These are phyloP conservation scores for Suillus weaverae DNA, from an alignment of 768 basidiomycete species.

Conservation along the genomic window DNA sequence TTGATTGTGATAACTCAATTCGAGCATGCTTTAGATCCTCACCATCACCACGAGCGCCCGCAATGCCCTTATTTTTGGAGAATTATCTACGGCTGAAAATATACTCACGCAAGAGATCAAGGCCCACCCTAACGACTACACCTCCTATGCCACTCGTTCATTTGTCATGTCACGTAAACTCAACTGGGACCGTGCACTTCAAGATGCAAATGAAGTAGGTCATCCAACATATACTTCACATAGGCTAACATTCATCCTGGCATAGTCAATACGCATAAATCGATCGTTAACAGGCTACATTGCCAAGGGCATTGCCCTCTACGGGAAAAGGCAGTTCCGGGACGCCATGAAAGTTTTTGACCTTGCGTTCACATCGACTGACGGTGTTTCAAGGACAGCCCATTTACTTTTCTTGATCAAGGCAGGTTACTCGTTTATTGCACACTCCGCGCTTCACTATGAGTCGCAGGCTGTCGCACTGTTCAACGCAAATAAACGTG, in stretches of 20 bases:
- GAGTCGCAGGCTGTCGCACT: background rate
- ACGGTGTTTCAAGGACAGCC: background rate
- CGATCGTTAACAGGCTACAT: background rate
- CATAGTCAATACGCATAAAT: background rate
- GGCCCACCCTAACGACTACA: background rate
- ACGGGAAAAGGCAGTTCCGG: background rate
- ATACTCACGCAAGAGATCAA: background rate
- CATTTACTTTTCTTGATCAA: background rate
- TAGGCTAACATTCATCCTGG: background rate
- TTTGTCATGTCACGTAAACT: background rate
- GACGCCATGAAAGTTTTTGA: background rate
- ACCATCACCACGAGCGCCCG: background rate
- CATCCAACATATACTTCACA: background rate
- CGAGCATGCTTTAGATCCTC: background rate
- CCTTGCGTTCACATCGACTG: background rate
- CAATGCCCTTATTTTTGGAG: background rate
- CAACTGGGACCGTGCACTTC: background rate
- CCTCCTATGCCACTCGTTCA: background rate
- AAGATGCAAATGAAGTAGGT: background rate
- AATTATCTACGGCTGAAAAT: background rate
- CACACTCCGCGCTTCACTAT: background rate
- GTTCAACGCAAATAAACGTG: background rate
- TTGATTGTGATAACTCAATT: background rate
- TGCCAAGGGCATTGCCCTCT: background rate
- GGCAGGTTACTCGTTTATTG: background rate